Evolutionary conservation across 2,329 filamentous ascomycete species (phyloP).

Genomic region (Paecilomyces fulvus): DNA sequence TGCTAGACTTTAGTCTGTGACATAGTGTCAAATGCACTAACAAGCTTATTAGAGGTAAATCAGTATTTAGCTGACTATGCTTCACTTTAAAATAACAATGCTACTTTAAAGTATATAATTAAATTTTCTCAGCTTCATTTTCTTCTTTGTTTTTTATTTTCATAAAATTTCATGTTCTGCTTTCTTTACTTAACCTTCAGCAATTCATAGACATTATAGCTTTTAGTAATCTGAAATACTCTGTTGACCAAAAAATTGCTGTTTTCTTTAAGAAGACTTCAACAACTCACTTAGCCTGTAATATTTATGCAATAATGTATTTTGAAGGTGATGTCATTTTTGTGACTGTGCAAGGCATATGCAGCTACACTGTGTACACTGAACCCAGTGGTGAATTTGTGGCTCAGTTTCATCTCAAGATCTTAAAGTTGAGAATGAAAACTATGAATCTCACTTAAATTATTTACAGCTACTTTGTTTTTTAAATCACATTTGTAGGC

Average conservation of each 20-base stretch:
- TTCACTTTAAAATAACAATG: no score
- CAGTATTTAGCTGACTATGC: no score
- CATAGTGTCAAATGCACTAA: no score
- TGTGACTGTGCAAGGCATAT: conserved; percentile 28
- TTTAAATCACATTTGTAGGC: conserved; percentile 19
- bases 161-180: no score
- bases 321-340: conserved; percentile 21
- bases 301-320: conserved; percentile 18
- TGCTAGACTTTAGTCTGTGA: no score
- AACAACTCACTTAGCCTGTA: conserved; percentile 11
- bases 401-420: conserved; percentile 32
- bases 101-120: no score
- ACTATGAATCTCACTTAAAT: conserved; percentile 18
- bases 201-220: not conserved
- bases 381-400: conserved; percentile 25
- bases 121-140: no score
- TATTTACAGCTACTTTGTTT: conserved; percentile 25
- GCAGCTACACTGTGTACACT: conserved; percentile 35
- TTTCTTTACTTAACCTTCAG: no score
- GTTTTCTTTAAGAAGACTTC: conserved; percentile 13
- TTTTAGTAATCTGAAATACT: conserved; percentile 7
- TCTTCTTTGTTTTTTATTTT: no score
- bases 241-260: conserved; percentile 10
- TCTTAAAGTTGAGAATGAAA: conserved; percentile 24
- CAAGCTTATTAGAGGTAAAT: no score